phyloP scores from a whole-genome alignment of 345 rosid genomes.

The Lenwebbia sp. region DNA sequence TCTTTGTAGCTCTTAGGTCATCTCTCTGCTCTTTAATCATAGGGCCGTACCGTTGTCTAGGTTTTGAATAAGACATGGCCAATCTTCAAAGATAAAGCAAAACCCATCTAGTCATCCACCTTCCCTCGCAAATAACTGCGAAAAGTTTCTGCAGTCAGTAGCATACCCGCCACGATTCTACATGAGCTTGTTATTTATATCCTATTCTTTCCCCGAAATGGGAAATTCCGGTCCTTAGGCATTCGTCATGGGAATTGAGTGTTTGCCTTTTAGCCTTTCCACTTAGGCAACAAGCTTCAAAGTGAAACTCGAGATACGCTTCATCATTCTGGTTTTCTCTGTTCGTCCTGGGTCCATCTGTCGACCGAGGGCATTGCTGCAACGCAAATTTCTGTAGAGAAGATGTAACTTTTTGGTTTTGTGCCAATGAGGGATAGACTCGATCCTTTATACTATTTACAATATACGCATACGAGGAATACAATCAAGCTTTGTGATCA shows the following conservation, averaged over 20 bases:
- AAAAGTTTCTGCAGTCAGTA: conserved; percentile 1
- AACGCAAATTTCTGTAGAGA: conserved; percentile 21
- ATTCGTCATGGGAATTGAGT: background rate
- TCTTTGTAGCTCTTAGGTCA: background rate
- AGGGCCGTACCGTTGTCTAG: conserved; percentile 15
- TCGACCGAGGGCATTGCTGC: conserved; percentile 14
- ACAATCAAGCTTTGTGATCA: background rate
- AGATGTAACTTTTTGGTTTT: background rate
- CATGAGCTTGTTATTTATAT: conserved; percentile 2
- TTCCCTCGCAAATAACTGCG: background rate
- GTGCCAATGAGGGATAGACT: conserved; percentile 27
- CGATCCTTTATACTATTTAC: conserved; percentile 21
- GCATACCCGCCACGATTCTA: conserved; percentile 21
- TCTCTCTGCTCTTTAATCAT: background rate
- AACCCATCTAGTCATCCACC: conserved; percentile 14
- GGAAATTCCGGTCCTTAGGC: background rate
- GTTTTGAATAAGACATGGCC: conserved; percentile 15
- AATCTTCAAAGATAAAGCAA: conserved; percentile 14
- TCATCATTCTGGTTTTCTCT: background rate
- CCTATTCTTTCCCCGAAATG: background rate
- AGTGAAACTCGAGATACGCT: background rate
- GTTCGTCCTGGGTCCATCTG: conserved; percentile 1
- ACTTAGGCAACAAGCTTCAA: background rate
- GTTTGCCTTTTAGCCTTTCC: background rate
- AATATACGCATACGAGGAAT: background rate